Base-by-base conservation (phyloP, 2,329 filamentous ascomycete genomes). In the Colletotrichum viniferum region DNA sequence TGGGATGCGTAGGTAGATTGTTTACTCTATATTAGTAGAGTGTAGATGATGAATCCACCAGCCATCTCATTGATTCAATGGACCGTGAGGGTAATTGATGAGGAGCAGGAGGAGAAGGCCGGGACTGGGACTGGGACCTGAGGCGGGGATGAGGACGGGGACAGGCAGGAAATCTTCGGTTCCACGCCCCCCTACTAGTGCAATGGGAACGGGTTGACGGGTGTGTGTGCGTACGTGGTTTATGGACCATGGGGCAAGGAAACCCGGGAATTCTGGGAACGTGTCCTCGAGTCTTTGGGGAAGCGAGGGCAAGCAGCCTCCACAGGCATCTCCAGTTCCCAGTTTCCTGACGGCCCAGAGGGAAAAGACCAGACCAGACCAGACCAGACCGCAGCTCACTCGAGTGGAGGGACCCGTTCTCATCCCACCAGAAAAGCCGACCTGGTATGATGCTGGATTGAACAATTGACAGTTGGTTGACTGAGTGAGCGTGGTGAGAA, bases 261-360 rank as follows among this genome's bases (percentile, higher is more conserved):
- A 71, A 66, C 65, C 18, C n/a, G 36, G 61, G 67, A 64, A 65
- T 61, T 63, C 30, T 38, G 55, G 68, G 73, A 75, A 75, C 73
- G 73, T 75, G 73, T 75, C 73, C 73, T 75, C 69, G 63, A 71
- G 36, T 62, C 13, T 62, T 74, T 72, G 72, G 72, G 73, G 73
- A 67, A 74, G 68, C 58, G 72, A 71, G 32, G 61, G 21, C 43
- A 63, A 63, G 26, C 32, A 34, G 28, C 56, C 73, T 43, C 63
- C 73, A 72, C 73, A 72, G n/a, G 7, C 30, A 32, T 72, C 56
- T 56, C 55, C 48, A 24, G n/a, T 55, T 55, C 55, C 58, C 58
- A 64, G 43, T 63, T 61, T 48, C 68, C 69, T 72, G 38, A 43
- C 69, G 65, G 70, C 24, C 67, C 68, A 74, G 61, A 38, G 52